Percentiles rank a stretch among this genome's conserved stretches.
phyloP scores from a whole-genome alignment of 2,329 filamentous ascomycete genomes.

The Fusarium sacchari region DNA sequence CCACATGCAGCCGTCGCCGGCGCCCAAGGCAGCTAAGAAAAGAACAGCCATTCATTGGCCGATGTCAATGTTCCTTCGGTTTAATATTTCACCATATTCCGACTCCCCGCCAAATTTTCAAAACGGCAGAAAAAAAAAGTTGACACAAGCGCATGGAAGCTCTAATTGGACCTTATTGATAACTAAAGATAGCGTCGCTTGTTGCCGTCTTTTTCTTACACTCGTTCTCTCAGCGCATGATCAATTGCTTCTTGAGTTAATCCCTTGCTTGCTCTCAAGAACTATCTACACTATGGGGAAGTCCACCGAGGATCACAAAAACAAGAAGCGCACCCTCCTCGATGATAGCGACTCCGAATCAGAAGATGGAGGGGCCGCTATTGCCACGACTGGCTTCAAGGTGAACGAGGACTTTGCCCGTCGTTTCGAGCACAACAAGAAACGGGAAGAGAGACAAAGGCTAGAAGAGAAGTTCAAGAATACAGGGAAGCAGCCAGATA shows the following conservation, averaged over 20 bases:
- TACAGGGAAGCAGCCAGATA: constrained; percentile 53
- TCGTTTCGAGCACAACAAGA: constrained; percentile 96
- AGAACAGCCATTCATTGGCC: constrained; percentile 12
- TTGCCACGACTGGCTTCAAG: constrained; percentile 68
- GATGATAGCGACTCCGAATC: constrained; percentile 65
- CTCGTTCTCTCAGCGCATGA: neutral
- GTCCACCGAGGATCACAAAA: constrained; percentile 47
- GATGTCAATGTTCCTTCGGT: neutral
- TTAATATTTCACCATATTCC: constrained; percentile 17
- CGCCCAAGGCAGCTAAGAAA: constrained; percentile 1
- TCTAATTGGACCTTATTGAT: constrained; percentile 27
- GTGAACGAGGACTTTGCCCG: constrained; percentile 92
- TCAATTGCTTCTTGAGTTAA: neutral
- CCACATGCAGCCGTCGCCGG: constrained; percentile 20
- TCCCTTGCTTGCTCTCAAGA: neutral
- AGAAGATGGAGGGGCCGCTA: constrained; percentile 53
- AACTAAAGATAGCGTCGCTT: constrained; percentile 25
- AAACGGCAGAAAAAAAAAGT: constrained; percentile 45
- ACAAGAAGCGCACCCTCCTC: constrained; percentile 61
- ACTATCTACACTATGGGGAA: constrained; percentile 22
- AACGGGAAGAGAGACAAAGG: constrained; percentile 84
- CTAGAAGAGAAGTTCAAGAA: constrained; percentile 85
- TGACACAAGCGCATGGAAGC: constrained; percentile 16
- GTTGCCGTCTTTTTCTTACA: constrained; percentile 2
- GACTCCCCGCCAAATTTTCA: constrained; percentile 49